Evolutionary conservation across 108 stramenopile species (phyloP).

Genomic region (Nitzschia putrida): DNA sequence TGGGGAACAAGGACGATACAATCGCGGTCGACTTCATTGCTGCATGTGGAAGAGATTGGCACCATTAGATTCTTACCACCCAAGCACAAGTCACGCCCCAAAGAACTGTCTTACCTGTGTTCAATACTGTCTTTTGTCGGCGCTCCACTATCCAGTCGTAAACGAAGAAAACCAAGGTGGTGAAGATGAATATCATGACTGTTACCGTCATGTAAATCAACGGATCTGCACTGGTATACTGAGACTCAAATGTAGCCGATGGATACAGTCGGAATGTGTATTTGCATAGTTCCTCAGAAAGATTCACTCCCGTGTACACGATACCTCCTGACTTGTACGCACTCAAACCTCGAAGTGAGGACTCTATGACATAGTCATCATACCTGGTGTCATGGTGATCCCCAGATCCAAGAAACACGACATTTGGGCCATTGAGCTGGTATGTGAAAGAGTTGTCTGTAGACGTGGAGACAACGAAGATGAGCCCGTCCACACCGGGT

Average conservation of each 20-base stretch:
- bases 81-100: no score
- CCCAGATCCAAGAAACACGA: conserved; percentile 41
- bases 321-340: no score
- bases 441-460: conserved; percentile 43
- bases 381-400: conserved; percentile 49
- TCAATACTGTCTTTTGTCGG: conserved; percentile 35
- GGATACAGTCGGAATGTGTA: conserved; percentile 52
- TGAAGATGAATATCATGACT: conserved; percentile 18
- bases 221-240: conserved; percentile 35
- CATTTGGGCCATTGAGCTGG: conserved; percentile 33
- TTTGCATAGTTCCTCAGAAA: conserved; percentile 25
- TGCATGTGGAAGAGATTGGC: background rate
- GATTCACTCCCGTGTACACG: conserved; percentile 13
- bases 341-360: no score
- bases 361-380: conserved; percentile 1
- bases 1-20: conserved; percentile 55
- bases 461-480: conserved; percentile 40
- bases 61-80: no score
- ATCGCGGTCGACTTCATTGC: conserved; percentile 40
- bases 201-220: background rate
- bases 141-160: conserved; percentile 36
- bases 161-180: conserved; percentile 11
- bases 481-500: conserved; percentile 42
- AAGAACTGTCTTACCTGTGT: background rate
- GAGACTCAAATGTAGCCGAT: conserved; percentile 37